Evolutionary conservation across 1,284 basidiomycete genomes (phyloP).

Genomic region (Naganishia liquefaciens): DNA sequence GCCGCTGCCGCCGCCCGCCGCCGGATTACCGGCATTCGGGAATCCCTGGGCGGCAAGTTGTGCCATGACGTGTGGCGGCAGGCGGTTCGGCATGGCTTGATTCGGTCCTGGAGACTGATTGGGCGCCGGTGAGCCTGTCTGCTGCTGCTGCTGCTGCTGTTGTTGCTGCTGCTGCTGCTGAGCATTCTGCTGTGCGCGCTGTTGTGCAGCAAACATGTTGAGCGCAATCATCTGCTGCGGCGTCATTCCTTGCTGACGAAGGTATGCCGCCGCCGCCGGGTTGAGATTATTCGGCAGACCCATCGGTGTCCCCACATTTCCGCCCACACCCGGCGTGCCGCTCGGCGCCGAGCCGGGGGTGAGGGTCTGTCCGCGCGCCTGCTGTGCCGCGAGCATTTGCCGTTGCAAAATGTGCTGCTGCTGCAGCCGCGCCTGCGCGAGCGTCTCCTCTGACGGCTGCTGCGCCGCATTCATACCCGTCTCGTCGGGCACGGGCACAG

Average conservation of each 20-base stretch:
- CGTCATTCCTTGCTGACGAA: slow-evolving; percentile 22
- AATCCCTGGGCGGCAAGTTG: slow-evolving; percentile 10
- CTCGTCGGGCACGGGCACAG: too few relatives aligned
- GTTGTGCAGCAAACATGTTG: slow-evolving; percentile 14
- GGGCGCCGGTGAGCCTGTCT: too few relatives aligned
- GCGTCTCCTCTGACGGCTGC: slow-evolving; percentile 17
- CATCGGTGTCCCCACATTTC: background rate
- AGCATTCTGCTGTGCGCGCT: slow-evolving; percentile 10
- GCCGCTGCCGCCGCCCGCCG: background rate
- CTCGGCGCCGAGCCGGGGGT: background rate
- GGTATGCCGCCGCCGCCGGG: slow-evolving; percentile 13
- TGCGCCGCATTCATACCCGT: background rate
- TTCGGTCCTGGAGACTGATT: background rate
- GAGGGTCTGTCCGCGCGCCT: slow-evolving; percentile 8
- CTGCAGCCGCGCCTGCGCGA: slow-evolving; percentile 18
- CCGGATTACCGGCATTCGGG: background rate
- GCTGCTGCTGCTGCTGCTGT: background rate
- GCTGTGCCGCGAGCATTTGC: slow-evolving; percentile 25
- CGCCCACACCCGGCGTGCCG: background rate
- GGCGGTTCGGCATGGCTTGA: slow-evolving; percentile 2
- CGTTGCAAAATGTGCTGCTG: slow-evolving; percentile 28
- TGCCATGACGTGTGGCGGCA: slow-evolving; percentile 16
- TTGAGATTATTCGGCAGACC: background rate
- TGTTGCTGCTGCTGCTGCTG: background rate
- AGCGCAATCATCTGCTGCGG: slow-evolving; percentile 18